These are phyloP conservation scores for Ophiostoma novo-ulmi DNA, from an alignment of 2,329 filamentous ascomycete species.

Conservation along the genomic window DNA sequence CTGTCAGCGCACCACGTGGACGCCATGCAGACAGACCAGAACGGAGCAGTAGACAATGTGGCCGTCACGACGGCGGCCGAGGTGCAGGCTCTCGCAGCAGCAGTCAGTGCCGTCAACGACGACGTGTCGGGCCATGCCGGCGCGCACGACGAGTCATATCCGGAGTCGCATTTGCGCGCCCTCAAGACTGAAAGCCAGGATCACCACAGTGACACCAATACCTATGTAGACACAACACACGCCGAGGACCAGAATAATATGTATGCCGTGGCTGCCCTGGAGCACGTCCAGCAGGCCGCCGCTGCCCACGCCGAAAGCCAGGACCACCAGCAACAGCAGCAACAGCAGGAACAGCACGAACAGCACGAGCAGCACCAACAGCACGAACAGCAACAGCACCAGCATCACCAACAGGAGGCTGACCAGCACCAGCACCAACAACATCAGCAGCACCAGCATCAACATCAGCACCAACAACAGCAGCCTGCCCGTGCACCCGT, in stretches of 20 bases:
- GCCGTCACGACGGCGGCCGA: slow-evolving; percentile 22
- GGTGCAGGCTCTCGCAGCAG: slow-evolving; percentile 18
- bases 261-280: slow-evolving; percentile 18
- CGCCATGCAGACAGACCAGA: slow-evolving; percentile 26
- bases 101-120: slow-evolving; percentile 8
- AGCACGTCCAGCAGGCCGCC: slow-evolving; percentile 21
- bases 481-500: slow-evolving; percentile 33
- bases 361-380: slow-evolving; percentile 37
- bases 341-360: slow-evolving; percentile 35
- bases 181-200: slow-evolving; percentile 25
- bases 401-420: slow-evolving; percentile 30
- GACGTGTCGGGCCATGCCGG: slow-evolving; percentile 1
- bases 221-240: slow-evolving; percentile 13
- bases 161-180: slow-evolving; percentile 27
- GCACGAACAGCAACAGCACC: slow-evolving; percentile 37
- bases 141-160: slow-evolving; percentile 22
- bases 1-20: slow-evolving; percentile 28
- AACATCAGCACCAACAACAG: slow-evolving; percentile 30
- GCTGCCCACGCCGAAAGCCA: slow-evolving; percentile 16
- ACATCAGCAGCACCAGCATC: slow-evolving; percentile 39
- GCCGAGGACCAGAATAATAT: slow-evolving; percentile 17
- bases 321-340: slow-evolving; percentile 24
- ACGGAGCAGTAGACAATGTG: slow-evolving; percentile 2
- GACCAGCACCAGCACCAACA: slow-evolving; percentile 36
- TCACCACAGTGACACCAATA: not conserved